phyloP scores from a whole-genome alignment of 345 rosid genomes.

The Sisymbrium altissimum region DNA sequence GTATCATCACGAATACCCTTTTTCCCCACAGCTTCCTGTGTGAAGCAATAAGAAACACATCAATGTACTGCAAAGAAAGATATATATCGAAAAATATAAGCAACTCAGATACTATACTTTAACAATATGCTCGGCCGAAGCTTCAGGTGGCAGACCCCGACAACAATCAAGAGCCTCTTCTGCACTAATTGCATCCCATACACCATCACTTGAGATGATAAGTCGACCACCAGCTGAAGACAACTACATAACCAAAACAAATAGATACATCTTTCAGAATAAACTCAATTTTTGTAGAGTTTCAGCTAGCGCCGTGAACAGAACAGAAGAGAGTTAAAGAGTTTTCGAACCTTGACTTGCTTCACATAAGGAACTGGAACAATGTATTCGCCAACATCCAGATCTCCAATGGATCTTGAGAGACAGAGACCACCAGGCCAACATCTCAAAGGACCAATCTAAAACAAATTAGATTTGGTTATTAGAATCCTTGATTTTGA shows the following conservation, averaged over 20 bases:
- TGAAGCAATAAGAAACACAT: conserved; percentile 20
- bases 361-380: conserved; percentile 98
- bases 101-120: conserved; percentile 47
- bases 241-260: conserved; percentile 52
- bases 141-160: conserved; percentile 84
- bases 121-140: conserved; percentile 91
- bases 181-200: conserved; percentile 91
- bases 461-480: conserved; percentile 21
- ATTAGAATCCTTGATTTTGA: conserved; percentile 18
- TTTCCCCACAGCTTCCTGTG: conserved; percentile 75
- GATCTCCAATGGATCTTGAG: conserved; percentile 96
- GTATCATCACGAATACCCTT: conserved; percentile 99
- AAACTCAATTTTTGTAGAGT: neutral
- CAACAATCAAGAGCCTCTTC: conserved; percentile 86
- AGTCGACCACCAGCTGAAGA: conserved; percentile 90
- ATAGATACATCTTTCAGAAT: neutral
- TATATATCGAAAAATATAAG: neutral
- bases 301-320: neutral
- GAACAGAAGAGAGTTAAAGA: neutral
- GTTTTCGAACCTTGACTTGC: conserved; percentile 80
- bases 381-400: conserved; percentile 94
- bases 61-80: conserved; percentile 6
- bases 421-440: conserved; percentile 99
- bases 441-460: conserved; percentile 99
- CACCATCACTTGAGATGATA: conserved; percentile 95